Evolutionary conservation across 225 moss, liverwort and hornwort species (phyloP), one percentile per base, ranked within the genome.

Genomic region (Neckera pumila): DNA sequence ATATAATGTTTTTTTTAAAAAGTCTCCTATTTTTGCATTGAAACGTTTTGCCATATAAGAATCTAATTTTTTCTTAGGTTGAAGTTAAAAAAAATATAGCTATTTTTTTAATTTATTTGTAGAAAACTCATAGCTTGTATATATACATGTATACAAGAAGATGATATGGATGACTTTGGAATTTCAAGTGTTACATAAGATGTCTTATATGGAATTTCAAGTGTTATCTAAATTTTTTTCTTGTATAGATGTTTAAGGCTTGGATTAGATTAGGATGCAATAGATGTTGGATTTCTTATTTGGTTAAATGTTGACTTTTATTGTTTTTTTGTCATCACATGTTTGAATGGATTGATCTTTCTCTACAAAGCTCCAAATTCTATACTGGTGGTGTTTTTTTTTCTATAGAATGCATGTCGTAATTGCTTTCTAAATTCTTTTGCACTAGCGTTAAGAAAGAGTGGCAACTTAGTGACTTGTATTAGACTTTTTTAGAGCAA

Each of bases 381-480:
- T 13, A 33, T 34, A 5, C 10, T 33, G 2, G 12, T 20, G 3
- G 12, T 49, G 12, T 49, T 73, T 73, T 33, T 2, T 12, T 49
- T 49, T 19, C 12, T 33, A 33, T 19, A 20, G 20, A 49, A 33
- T 49, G 30, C 33, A 20, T 49, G 4, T 18, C 33, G 12, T 12
- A 49, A 20, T 0, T 20, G 0, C 49, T 33, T 49, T 33, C 4
- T 49, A 3, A 75, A 19, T 19, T 49, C 2, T 76, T 20, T 51
- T 3, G 4, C 2, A 76, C 20, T 0, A 14, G 0, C 21, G 1
- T 21, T 34, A 53, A 20, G 5, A 5, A 49, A 19, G 33, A 49
- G 1, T 49, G 20, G 20, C 20, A 49, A 75, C 12, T 75, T 75
- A 31, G 4, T 0, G 0, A 49, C 51, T 45, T 75, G 49, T 20